Percentiles rank a stretch among this genome's conserved stretches.
Conservation (phyloP, 768 basidiomycete species). For the Russula compacta region DNA sequence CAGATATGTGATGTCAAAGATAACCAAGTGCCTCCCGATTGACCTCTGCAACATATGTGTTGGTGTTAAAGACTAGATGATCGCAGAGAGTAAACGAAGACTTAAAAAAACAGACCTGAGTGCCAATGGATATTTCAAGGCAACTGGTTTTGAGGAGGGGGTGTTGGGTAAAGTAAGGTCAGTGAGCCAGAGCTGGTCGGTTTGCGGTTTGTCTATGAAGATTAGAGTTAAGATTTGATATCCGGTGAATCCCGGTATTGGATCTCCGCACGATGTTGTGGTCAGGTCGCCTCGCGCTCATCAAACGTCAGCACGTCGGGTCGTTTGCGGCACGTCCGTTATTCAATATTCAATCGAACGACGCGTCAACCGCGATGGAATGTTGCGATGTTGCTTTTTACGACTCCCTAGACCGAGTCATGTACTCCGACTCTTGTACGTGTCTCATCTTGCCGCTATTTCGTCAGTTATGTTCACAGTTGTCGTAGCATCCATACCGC, state of each 20-base stretch:
- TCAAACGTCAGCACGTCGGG: not conserved
- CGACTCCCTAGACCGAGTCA: constrained; percentile 31
- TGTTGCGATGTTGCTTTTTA: constrained; percentile 63
- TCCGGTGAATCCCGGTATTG: not conserved
- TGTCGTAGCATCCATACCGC: not conserved
- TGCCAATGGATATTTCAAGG: constrained; percentile 98
- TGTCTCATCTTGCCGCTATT: not conserved
- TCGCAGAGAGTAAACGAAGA: not conserved
- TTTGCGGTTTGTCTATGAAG: not conserved
- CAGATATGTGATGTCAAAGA: not conserved
- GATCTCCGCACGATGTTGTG: not conserved
- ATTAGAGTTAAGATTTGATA: constrained; percentile 16
- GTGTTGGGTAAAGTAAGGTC: constrained; percentile 2
- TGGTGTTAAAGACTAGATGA: not conserved
- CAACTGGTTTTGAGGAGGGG: constrained; percentile 31
- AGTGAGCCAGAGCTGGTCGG: not conserved
- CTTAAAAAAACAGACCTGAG: constrained; percentile 64
- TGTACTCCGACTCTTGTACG: constrained; percentile 23
- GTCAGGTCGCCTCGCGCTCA: not conserved
- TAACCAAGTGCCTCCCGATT: constrained; percentile 75
- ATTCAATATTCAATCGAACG: not conserved
- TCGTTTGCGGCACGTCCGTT: not conserved
- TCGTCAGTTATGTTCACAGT: not conserved
- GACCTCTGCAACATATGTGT: constrained; percentile 50
- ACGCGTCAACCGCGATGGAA: constrained; percentile 51